Evolutionary conservation across 192 early-diverging fungal genomes (phyloP).

Genomic region (Physocladia obscura): DNA sequence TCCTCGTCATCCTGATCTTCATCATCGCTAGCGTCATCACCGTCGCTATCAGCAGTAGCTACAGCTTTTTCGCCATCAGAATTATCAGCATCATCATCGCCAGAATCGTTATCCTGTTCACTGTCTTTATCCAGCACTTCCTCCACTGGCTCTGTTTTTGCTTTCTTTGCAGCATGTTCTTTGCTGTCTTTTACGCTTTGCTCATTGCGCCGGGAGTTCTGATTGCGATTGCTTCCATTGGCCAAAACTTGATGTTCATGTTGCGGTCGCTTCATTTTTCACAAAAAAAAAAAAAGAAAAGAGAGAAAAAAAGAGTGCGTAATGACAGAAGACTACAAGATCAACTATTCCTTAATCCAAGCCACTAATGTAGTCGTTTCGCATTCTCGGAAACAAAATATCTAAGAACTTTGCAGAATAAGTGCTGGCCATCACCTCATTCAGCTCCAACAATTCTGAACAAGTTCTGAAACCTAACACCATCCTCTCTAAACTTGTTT

Average conservation of each 20-base stretch:
- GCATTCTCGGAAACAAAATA: slow-evolving; percentile 23
- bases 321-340: too few species aligned
- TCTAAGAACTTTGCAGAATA: not conserved
- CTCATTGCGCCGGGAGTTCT: not conserved
- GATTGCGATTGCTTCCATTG: not conserved
- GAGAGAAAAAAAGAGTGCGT: slow-evolving; percentile 1
- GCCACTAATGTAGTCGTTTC: slow-evolving; percentile 6
- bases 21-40: not conserved
- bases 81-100: not conserved
- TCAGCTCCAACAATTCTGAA: slow-evolving; percentile 8
- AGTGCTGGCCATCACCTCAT: not conserved
- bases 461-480: slow-evolving; percentile 5
- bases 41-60: not conserved
- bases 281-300: slow-evolving; percentile 6
- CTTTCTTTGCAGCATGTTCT: not conserved
- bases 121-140: not conserved
- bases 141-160: not conserved
- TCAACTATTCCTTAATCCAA: too few species aligned
- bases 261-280: slow-evolving; percentile 2
- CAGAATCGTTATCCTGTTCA: not conserved
- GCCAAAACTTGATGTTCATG: not conserved
- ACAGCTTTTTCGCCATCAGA: not conserved
- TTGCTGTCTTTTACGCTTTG: not conserved
- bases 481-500: not conserved
- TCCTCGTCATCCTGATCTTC: not conserved